These are phyloP conservation scores for Periglandula ipomoeae DNA, from an alignment of 2,329 filamentous ascomycete species.

Conservation along the genomic window DNA sequence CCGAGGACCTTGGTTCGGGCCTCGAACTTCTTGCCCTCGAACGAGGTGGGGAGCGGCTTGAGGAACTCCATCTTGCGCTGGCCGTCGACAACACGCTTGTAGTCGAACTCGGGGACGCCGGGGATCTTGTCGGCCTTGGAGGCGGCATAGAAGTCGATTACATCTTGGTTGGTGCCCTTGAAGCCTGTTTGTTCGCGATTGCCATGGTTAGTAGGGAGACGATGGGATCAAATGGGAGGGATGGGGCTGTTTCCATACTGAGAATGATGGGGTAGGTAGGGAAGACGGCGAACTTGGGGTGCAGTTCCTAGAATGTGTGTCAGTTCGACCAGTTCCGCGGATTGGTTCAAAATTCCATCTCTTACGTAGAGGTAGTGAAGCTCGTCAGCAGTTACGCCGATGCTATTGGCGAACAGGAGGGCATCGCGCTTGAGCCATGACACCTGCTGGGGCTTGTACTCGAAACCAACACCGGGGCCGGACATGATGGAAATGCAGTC, in stretches of 20 bases:
- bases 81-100: slow-evolving; percentile 67
- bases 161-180: slow-evolving; percentile 67
- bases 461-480: slow-evolving; percentile 59
- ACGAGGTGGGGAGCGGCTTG: slow-evolving; percentile 65
- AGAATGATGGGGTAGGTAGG: slow-evolving; percentile 81
- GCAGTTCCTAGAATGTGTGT: slow-evolving; percentile 55
- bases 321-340: background rate
- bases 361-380: slow-evolving; percentile 83
- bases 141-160: slow-evolving; percentile 74
- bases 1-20: slow-evolving; percentile 68
- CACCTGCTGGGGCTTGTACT: slow-evolving; percentile 68
- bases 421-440: slow-evolving; percentile 83
- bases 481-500: slow-evolving; percentile 20
- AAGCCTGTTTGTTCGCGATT: slow-evolving; percentile 41
- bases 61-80: slow-evolving; percentile 72
- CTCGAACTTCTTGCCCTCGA: slow-evolving; percentile 65
- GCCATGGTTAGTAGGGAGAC: background rate
- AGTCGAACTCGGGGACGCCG: slow-evolving; percentile 67
- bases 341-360: too few species aligned
- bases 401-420: slow-evolving; percentile 82
- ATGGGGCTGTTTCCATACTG: slow-evolving; percentile 37
- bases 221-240: background rate
- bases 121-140: slow-evolving; percentile 60
- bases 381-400: slow-evolving; percentile 77
- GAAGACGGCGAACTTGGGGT: slow-evolving; percentile 79